Evolutionary conservation across 345 rosid species (phyloP).

Genomic region (Citrus medica): DNA sequence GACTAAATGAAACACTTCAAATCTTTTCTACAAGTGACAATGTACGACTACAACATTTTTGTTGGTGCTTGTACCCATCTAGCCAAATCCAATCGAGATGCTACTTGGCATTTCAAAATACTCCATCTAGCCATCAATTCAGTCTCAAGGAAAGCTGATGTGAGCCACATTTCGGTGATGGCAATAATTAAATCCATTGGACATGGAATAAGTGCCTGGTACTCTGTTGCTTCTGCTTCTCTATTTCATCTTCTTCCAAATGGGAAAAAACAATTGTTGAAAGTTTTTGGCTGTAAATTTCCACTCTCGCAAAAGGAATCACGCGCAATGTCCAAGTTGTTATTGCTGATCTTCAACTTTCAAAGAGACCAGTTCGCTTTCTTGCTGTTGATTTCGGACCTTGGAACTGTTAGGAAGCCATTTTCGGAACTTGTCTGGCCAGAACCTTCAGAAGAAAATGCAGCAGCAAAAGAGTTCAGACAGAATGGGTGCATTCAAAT

Average conservation of each 20-base stretch:
- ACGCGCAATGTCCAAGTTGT: not conserved
- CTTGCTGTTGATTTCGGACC: constrained; percentile 49
- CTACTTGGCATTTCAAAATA: not conserved
- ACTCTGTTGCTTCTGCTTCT: not conserved
- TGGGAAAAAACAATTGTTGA: not conserved
- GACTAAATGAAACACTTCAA: no score
- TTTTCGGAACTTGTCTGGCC: constrained; percentile 67
- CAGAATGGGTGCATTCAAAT: not conserved
- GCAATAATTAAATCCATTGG: not conserved
- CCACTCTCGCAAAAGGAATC: not conserved
- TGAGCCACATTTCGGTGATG: not conserved
- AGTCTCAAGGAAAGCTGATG: not conserved
- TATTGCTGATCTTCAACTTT: constrained; percentile 61
- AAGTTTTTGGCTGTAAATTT: not conserved
- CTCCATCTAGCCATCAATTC: constrained; percentile 3
- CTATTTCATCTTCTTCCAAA: not conserved
- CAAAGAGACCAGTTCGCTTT: constrained; percentile 70
- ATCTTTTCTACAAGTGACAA: not conserved
- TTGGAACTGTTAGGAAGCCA: constrained; percentile 55
- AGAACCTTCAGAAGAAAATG: constrained; percentile 41
- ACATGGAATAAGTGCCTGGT: not conserved
- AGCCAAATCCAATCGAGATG: not conserved
- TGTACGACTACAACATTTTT: not conserved
- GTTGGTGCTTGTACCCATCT: not conserved
- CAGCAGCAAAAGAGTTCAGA: not conserved